Base-by-base conservation (phyloP, 768 basidiomycete genomes). In the Mycena pura region DNA sequence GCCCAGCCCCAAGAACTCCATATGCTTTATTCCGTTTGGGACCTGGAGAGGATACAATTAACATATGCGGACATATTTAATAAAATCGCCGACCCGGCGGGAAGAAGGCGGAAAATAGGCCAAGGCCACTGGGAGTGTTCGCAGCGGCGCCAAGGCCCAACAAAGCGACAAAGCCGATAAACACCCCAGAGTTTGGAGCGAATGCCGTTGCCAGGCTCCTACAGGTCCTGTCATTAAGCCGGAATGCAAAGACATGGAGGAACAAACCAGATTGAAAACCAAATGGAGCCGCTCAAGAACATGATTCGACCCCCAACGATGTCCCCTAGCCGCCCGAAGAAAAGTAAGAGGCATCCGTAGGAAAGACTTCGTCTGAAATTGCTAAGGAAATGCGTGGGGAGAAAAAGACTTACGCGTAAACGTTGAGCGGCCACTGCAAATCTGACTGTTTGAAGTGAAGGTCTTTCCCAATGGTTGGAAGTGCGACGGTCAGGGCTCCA, bases 71-170 rank as follows among this genome's bases (percentile, higher is more conserved):
- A 38, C 32, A n/a, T 4, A 21, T 6, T 27, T n/a, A 3, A 19
- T 24, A 11, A 50, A 36, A 1, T n/a, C 24, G 40, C 57, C 15
- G 2, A 59, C 57, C 57, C 3, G 70, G 68, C 11, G 74, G 70
- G 60, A 77, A 76, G 49, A 69, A 67, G 7, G 69, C 63, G 1
- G 73, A 67, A 38, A 75, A 60, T 24, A 76, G 46, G 14, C 67
- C 62, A 40, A 66, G 56, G 44, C 71, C 71, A 27, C 73, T 71
- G 2, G 74, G 75, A 2, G 75, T 75, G 54, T 75, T 74, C 7
- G 75, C 75, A 14, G 75, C 74, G 43, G 74, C 72, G 17, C 75
- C 75, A 7, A 77, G 48, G 8, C 75, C 75, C 55, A 69, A 65
- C 14, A 75, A 53, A 13, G 73, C 75, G 28, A 74, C 66, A 58